phyloP scores from a whole-genome alignment of 208 protist species.

The Trypanosoma scelopori region DNA sequence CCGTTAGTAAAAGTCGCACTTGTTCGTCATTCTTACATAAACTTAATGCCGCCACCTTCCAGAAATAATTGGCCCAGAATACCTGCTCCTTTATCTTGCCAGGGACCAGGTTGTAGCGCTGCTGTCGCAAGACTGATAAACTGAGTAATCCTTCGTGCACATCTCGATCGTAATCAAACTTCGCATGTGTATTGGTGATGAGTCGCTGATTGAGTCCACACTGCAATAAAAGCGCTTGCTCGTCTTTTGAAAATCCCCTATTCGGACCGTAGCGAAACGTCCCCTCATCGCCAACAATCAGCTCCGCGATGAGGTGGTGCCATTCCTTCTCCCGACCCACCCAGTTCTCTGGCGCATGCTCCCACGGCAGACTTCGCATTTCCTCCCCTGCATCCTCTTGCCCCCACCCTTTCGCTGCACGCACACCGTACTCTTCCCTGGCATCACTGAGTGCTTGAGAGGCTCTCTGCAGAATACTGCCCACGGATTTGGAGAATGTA shows the following conservation, averaged over 20 bases:
- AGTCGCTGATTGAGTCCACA: slow-evolving; percentile 47
- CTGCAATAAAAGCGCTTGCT: slow-evolving; percentile 56
- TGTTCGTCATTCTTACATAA: slow-evolving; percentile 61
- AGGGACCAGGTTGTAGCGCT: slow-evolving; percentile 77
- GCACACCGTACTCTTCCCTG: slow-evolving; percentile 31
- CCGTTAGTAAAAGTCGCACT: slow-evolving; percentile 51
- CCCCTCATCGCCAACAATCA: slow-evolving; percentile 49
- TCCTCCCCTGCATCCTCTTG: neutral
- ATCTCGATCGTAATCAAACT: slow-evolving; percentile 61
- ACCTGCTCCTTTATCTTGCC: slow-evolving; percentile 57
- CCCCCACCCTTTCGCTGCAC: slow-evolving; percentile 2
- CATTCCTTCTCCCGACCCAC: slow-evolving; percentile 47
- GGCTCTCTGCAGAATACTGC: slow-evolving; percentile 45
- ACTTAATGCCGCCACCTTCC: slow-evolving; percentile 70
- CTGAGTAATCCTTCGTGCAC: slow-evolving; percentile 66
- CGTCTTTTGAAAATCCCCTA: slow-evolving; percentile 42
- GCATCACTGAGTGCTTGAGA: slow-evolving; percentile 46
- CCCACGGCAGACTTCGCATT: slow-evolving; percentile 46
- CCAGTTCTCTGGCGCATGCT: slow-evolving; percentile 59
- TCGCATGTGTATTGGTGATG: slow-evolving; percentile 33
- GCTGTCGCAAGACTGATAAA: slow-evolving; percentile 34
- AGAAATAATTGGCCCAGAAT: slow-evolving; percentile 88
- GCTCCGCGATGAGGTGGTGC: slow-evolving; percentile 44
- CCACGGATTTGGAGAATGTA: slow-evolving; percentile 49
- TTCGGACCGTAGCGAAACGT: slow-evolving; percentile 67